Conservation (phyloP, 2,329 filamentous ascomycete genomes). For the Ophioceras dolichostomum region DNA sequence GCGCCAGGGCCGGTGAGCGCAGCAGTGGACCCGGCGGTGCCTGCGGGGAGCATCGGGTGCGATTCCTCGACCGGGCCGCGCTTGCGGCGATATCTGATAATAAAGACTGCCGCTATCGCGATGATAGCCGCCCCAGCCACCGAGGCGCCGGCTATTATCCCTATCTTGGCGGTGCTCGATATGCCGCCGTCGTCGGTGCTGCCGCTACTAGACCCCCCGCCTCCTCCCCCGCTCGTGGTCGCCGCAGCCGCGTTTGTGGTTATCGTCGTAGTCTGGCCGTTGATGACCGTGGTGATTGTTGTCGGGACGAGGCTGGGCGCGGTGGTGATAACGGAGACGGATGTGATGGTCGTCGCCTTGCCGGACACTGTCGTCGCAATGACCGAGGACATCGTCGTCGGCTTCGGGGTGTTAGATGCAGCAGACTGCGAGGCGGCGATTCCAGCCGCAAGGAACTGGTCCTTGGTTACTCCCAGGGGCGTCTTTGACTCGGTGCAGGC, state of each 20-base stretch:
- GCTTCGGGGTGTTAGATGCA: constrained; percentile 7
- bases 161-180: constrained; percentile 13
- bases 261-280: too few species aligned
- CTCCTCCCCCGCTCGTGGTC: not conserved
- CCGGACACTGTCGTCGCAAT: constrained; percentile 7
- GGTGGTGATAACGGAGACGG: not conserved
- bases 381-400: constrained; percentile 7
- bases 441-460: constrained; percentile 25
- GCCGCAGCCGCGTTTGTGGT: constrained; percentile 2
- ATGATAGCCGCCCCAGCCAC: constrained; percentile 10
- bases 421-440: constrained; percentile 5
- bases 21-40: not conserved
- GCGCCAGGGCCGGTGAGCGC: not conserved
- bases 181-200: constrained; percentile 6
- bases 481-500: constrained; percentile 32
- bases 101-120: constrained; percentile 8
- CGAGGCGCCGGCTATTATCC: constrained; percentile 15
- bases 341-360: constrained; percentile 6
- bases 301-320: constrained; percentile 3
- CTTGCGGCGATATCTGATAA: constrained; percentile 12
- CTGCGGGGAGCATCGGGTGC: constrained; percentile 14
- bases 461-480: constrained; percentile 26
- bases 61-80: constrained; percentile 13
- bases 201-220: not conserved
- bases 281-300: constrained; percentile 1